These are phyloP conservation scores for Cytospora schulzeri DNA, from an alignment of 2,329 filamentous ascomycete genomes.

Conservation along the genomic window DNA sequence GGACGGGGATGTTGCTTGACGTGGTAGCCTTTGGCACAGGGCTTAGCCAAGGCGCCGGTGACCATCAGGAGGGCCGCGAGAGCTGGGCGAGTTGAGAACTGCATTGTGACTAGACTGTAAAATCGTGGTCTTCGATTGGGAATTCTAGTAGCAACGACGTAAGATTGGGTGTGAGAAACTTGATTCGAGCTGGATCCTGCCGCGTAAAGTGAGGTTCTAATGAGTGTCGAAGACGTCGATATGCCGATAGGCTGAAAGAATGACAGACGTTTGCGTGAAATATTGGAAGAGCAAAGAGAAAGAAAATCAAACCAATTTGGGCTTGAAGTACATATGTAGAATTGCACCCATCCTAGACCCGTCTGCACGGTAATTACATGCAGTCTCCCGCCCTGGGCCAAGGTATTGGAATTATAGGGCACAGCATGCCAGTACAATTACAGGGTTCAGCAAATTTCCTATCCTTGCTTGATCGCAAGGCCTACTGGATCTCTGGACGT, in stretches of 20 bases:
- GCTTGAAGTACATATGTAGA: conserved; percentile 16
- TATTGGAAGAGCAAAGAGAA: conserved; percentile 9
- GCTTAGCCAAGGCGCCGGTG: conserved; percentile 10
- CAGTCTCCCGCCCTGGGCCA: conserved; percentile 1
- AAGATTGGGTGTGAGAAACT: neutral
- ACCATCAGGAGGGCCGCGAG: conserved; percentile 25
- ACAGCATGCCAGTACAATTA: conserved; percentile 11
- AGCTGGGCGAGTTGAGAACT: conserved; percentile 23
- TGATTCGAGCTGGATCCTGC: conserved; percentile 22
- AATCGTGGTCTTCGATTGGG: conserved; percentile 3
- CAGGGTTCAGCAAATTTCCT: conserved; percentile 4
- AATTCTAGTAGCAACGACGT: neutral
- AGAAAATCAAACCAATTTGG: neutral
- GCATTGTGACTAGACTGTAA: conserved; percentile 17
- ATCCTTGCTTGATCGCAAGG: conserved; percentile 7
- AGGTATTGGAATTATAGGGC: conserved; percentile 7
- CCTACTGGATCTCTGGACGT: neutral
- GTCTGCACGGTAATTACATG: neutral
- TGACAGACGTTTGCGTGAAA: conserved; percentile 21
- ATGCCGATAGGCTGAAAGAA: conserved; percentile 20
- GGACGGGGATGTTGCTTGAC: neutral
- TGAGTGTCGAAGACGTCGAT: conserved; percentile 21
- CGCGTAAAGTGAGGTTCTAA: conserved; percentile 13
- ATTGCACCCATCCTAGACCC: too few species aligned
- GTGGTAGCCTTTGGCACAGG: conserved; percentile 3